Evolutionary conservation across 108 stramenopile species (phyloP), one percentile per base, ranked within the genome.

Genomic region (Cyclotella distinguenda): DNA sequence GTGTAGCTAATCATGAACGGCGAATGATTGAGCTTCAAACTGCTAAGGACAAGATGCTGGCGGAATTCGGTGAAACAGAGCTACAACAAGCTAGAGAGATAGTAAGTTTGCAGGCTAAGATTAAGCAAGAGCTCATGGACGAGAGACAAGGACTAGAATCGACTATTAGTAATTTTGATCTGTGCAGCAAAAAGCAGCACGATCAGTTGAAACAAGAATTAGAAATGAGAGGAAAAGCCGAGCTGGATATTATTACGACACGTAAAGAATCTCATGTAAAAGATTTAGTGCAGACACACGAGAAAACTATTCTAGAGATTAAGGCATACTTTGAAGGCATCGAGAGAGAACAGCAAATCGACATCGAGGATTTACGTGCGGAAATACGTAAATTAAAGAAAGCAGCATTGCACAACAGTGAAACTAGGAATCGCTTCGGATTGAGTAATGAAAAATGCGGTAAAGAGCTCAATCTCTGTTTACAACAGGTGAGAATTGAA

Each of bases 381-480:
- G 64, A 77, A 26, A 70, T 77, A 38, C 62, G 64, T 48, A 46
- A 51, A 51, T 68, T 77, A 42, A 70, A 70, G 32, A 69, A 70
- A 48, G 57, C 63, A 44, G 76, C 68, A 12, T 19, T 60, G 6
- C 39, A 70, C 23, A 33, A 77, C 57, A 39, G 40, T 27, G 33
- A 52, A 31, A 39, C 48, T 33, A 77, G 44, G 35, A 40, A 47
- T 23, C 36, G 58, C 3, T 28, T 77, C 43, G 64, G 39, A 60
- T 38, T 27, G 8, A 57, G 63, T 40, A 77, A 77, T 40, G 32
- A 31, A 30, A 21, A 36, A 11, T 26, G 55, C 45, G 63, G 60
- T 10, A 61, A 70, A 4, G 68, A 77, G 21, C 58, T 77, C 9
- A 30, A 55, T 12, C 28, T 42, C 5, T 60, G 63, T 44, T 62